Conservation (phyloP, 2,329 filamentous ascomycete genomes). For the Blastomyces gilchristii region DNA sequence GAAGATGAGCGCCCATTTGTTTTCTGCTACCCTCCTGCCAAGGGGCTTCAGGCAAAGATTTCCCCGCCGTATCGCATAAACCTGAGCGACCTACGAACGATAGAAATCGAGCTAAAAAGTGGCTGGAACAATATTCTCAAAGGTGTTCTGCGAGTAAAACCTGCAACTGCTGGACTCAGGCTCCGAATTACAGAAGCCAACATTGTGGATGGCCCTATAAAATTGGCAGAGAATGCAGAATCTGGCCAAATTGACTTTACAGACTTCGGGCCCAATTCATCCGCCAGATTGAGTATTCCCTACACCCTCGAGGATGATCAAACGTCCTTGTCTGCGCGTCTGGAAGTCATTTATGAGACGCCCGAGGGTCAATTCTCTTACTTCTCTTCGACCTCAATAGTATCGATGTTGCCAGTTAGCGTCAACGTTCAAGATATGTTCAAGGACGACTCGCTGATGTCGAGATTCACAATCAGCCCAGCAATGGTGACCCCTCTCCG, state of each 20-base stretch:
- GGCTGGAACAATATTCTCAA: conserved; percentile 59
- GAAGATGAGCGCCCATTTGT: conserved; percentile 50
- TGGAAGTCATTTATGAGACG: conserved; percentile 68
- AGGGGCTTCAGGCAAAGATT: conserved; percentile 59
- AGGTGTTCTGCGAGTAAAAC: conserved; percentile 44
- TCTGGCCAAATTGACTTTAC: conserved; percentile 39
- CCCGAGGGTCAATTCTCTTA: conserved; percentile 55
- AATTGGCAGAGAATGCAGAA: conserved; percentile 34
- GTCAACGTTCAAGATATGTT: conserved; percentile 97
- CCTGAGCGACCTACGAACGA: conserved; percentile 64
- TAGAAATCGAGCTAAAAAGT: conserved; percentile 62
- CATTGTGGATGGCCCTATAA: conserved; percentile 33
- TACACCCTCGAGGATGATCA: conserved; percentile 76
- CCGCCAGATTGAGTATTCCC: conserved; percentile 50
- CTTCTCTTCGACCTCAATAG: conserved; percentile 52
- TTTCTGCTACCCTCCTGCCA: conserved; percentile 60
- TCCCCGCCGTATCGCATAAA: conserved; percentile 60
- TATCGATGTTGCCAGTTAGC: conserved; percentile 69
- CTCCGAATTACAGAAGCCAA: conserved; percentile 44
- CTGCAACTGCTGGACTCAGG: conserved; percentile 51
- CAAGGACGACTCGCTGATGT: conserved; percentile 71
- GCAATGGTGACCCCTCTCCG: conserved; percentile 64
- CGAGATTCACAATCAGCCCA: conserved; percentile 81
- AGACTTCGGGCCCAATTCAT: conserved; percentile 23
- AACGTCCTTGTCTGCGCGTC: conserved; percentile 57